These are phyloP conservation scores for Plasmopara viticola DNA, from an alignment of 352 stramenopile species.

Conservation along the genomic window DNA sequence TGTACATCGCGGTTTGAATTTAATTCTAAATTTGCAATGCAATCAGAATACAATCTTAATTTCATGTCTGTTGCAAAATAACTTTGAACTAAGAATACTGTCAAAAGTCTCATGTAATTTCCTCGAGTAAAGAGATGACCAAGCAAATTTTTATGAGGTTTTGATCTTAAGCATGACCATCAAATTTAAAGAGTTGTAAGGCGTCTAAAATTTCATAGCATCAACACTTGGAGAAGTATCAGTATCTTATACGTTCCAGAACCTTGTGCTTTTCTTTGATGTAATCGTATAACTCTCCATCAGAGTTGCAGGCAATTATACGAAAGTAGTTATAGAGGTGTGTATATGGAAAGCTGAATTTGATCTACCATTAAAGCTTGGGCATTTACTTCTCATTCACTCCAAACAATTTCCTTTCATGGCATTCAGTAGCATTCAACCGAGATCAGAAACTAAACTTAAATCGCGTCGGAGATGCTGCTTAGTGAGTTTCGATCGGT, in stretches of 20 bases:
- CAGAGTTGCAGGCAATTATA: not conserved
- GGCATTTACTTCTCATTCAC: not conserved
- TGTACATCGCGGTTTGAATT: too few relatives aligned
- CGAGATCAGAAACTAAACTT: not conserved
- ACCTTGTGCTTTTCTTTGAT: not conserved
- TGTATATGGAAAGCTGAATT: not conserved
- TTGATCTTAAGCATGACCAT: not conserved
- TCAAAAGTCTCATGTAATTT: not conserved
- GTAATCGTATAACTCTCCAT: constrained; percentile 1
- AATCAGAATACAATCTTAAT: not conserved
- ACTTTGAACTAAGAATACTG: not conserved
- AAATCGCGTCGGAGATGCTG: not conserved
- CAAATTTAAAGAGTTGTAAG: not conserved
- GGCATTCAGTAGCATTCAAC: not conserved
- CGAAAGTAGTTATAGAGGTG: not conserved
- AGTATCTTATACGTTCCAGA: not conserved
- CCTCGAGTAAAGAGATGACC: not conserved
- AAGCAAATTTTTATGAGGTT: not conserved
- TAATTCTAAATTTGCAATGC: too few relatives aligned
- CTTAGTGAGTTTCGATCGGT: too few relatives aligned
- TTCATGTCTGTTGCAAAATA: not conserved
- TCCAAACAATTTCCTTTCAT: not conserved
- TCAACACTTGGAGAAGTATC: not conserved
- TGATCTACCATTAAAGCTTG: not conserved
- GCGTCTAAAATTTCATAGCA: not conserved